These are phyloP conservation scores for Pueraria montana DNA, from an alignment of 306 rosid species.

Conservation along the genomic window DNA sequence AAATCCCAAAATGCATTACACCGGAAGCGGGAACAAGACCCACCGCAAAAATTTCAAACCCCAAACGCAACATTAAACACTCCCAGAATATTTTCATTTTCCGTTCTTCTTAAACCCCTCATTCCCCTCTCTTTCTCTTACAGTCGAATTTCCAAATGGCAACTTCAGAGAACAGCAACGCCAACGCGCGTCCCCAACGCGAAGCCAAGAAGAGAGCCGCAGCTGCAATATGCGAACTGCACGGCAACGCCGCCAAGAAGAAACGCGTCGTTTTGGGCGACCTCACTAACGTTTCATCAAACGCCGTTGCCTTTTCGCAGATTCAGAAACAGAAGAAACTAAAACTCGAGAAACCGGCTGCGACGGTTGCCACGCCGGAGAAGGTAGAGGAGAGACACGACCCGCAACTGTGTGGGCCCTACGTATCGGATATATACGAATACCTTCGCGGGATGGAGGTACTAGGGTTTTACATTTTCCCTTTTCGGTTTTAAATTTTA, in stretches of 20 bases:
- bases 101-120: not conserved
- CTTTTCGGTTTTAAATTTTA: no score
- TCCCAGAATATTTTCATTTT: no score
- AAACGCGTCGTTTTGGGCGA: constrained; percentile 84
- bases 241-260: constrained; percentile 47
- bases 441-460: constrained; percentile 88
- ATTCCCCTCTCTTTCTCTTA: not conserved
- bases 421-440: constrained; percentile 72
- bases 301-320: constrained; percentile 29
- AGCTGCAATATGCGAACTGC: constrained; percentile 55
- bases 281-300: constrained; percentile 54
- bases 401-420: constrained; percentile 69
- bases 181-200: constrained; percentile 57
- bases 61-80: not conserved
- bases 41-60: not conserved
- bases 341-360: constrained; percentile 8
- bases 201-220: constrained; percentile 69
- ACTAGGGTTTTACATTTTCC: constrained; percentile 31
- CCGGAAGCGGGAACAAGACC: not conserved
- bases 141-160: no score
- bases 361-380: constrained; percentile 19
- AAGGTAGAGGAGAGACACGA: constrained; percentile 47
- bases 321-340: constrained; percentile 39
- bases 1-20: not conserved
- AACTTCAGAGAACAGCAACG: no score